phyloP scores from a whole-genome alignment of 176 grass and related monocot species.

The Rhynchospora tenuis region DNA sequence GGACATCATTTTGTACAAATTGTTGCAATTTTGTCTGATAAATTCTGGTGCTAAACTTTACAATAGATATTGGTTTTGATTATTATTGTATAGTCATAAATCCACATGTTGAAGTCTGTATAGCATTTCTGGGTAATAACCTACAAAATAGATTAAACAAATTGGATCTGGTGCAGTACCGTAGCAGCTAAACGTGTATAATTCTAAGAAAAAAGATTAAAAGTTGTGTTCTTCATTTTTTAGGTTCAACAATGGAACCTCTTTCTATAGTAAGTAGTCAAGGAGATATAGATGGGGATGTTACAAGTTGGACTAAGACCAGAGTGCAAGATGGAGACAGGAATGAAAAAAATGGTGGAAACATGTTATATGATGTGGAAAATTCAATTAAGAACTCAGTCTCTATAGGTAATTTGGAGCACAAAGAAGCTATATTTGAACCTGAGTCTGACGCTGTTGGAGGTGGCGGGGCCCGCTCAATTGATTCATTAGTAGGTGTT shows the following conservation, averaged over 20 bases:
- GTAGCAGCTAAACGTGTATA: neutral
- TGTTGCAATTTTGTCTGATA: neutral
- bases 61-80: neutral
- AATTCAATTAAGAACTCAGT: neutral
- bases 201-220: neutral
- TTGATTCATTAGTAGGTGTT: neutral
- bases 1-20: neutral
- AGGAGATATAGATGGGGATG: neutral
- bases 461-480: neutral
- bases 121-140: neutral
- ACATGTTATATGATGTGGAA: neutral
- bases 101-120: neutral
- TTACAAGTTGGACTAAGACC: neutral
- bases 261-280: neutral
- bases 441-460: neutral
- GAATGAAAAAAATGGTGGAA: neutral
- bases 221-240: neutral
- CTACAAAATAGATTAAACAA: neutral
- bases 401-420: neutral
- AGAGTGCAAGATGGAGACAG: neutral
- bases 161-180: neutral
- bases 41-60: neutral
- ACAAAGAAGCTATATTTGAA: conserved; percentile 9
- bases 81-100: neutral
- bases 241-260: neutral